A percentile compares a stretch with the other conserved stretches of the same genome.
These are phyloP conservation scores for peach (Prunus persica) DNA, from an alignment of 306 rosid genomes.

Conservation along the genomic window DNA sequence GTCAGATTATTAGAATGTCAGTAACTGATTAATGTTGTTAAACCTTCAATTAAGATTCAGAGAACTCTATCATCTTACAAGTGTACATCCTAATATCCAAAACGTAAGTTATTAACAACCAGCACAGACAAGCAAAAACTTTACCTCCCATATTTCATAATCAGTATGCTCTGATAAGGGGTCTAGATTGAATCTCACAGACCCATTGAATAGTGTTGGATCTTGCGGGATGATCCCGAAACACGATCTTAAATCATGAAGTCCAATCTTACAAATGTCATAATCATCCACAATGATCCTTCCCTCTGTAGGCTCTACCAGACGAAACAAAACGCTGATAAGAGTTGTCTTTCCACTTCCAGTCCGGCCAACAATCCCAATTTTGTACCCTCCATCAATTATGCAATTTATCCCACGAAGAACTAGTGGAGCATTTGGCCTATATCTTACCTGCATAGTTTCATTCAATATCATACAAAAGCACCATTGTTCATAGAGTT, in stretches of 20 bases:
- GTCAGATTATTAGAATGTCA: neutral
- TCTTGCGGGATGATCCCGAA: slow-evolving; percentile 33
- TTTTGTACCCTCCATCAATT: slow-evolving; percentile 30
- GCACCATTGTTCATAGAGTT: neutral
- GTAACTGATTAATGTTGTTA: too few species aligned
- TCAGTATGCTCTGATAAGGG: slow-evolving; percentile 28
- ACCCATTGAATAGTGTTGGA: slow-evolving; percentile 31
- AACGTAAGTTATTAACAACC: neutral
- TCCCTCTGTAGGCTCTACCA: slow-evolving; percentile 31
- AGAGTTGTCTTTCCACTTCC: slow-evolving; percentile 17
- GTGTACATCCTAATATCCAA: too few species aligned
- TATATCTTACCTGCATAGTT: slow-evolving; percentile 28
- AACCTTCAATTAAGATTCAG: too few species aligned
- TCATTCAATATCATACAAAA: neutral
- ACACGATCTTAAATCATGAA: slow-evolving; percentile 22
- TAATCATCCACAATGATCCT: slow-evolving; percentile 20
- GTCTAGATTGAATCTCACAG: slow-evolving; percentile 32
- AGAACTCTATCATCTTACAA: too few species aligned
- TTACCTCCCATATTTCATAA: slow-evolving; percentile 35
- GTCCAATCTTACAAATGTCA: slow-evolving; percentile 29
- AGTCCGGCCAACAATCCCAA: slow-evolving; percentile 37
- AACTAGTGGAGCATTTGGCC: slow-evolving; percentile 23
- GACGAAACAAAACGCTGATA: slow-evolving; percentile 23
- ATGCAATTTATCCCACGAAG: slow-evolving; percentile 24
- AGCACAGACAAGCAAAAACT: neutral